phyloP scores from a whole-genome alignment of 345 rosid species.

The Dovyalis caffra region DNA sequence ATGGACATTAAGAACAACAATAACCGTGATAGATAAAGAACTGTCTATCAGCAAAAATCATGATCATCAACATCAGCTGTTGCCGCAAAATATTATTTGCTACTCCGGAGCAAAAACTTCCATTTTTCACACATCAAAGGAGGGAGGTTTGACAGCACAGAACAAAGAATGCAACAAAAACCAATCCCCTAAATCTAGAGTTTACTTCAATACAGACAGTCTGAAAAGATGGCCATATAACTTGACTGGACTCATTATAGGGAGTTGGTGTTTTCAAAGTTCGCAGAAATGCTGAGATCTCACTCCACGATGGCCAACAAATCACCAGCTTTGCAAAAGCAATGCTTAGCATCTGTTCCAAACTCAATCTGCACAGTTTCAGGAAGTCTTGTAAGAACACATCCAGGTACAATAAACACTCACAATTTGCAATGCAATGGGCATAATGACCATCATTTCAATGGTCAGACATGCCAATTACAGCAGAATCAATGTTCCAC shows the following conservation, averaged over 20 bases:
- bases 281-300: conserved; percentile 2
- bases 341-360: conserved; percentile 66
- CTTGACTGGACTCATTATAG: background rate
- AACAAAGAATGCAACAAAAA: background rate
- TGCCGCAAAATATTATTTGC: background rate
- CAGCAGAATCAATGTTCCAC: background rate
- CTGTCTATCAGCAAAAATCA: background rate
- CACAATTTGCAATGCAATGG: background rate
- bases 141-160: background rate
- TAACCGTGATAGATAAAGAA: background rate
- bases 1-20: background rate
- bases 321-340: conserved; percentile 83
- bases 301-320: conserved; percentile 79
- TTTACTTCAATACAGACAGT: background rate
- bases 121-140: background rate
- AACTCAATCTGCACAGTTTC: conserved; percentile 56
- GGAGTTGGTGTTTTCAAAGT: background rate
- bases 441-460: background rate
- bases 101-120: background rate
- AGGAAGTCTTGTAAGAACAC: background rate
- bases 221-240: background rate
- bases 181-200: background rate
- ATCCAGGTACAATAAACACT: too few relatives aligned
- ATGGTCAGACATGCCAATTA: background rate
- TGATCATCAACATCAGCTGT: too few relatives aligned